A percentile compares a stretch with the other conserved stretches of the same genome.
Conservation (phyloP, 2,329 filamentous ascomycete species). For the Didymella pinodella region DNA sequence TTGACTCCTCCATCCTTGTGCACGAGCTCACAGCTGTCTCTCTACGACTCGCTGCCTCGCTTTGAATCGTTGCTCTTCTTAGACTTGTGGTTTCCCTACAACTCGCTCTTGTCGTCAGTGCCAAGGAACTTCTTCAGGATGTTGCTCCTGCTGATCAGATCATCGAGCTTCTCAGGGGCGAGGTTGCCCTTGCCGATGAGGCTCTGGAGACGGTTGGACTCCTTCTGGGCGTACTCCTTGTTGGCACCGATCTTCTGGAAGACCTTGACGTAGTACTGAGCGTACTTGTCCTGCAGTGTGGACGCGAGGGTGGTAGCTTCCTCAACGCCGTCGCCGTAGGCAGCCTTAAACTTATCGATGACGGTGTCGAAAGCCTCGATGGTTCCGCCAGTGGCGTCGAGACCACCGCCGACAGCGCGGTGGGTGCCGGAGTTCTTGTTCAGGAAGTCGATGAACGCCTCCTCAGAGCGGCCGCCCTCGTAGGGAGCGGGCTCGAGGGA, state of each 20-base stretch:
- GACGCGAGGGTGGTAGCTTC: slow-evolving; percentile 77
- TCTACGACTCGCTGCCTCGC: background rate
- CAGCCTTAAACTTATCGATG: slow-evolving; percentile 73
- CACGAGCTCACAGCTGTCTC: slow-evolving; percentile 1
- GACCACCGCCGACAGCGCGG: slow-evolving; percentile 79
- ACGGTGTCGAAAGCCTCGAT: slow-evolving; percentile 79
- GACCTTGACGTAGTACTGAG: slow-evolving; percentile 92
- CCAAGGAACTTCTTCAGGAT: slow-evolving; percentile 80
- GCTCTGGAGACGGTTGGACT: slow-evolving; percentile 79
- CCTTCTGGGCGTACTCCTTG: slow-evolving; percentile 82
- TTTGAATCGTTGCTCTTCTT: background rate
- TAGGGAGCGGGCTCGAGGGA: slow-evolving; percentile 76
- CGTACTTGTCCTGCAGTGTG: slow-evolving; percentile 78
- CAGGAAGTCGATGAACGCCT: slow-evolving; percentile 78
- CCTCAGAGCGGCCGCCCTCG: slow-evolving; percentile 77
- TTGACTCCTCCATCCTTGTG: background rate
- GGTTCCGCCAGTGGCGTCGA: slow-evolving; percentile 81
- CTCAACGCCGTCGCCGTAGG: slow-evolving; percentile 67
- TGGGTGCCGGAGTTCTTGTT: slow-evolving; percentile 90
- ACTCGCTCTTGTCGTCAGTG: slow-evolving; percentile 71
- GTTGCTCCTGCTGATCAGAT: slow-evolving; percentile 85
- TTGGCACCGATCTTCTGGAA: slow-evolving; percentile 84
- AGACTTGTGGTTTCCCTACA: slow-evolving; percentile 58
- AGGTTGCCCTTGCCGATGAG: slow-evolving; percentile 87
- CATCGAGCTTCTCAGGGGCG: slow-evolving; percentile 85